Conservation (phyloP, 768 basidiomycete genomes). For the Tricholoma sp. region DNA sequence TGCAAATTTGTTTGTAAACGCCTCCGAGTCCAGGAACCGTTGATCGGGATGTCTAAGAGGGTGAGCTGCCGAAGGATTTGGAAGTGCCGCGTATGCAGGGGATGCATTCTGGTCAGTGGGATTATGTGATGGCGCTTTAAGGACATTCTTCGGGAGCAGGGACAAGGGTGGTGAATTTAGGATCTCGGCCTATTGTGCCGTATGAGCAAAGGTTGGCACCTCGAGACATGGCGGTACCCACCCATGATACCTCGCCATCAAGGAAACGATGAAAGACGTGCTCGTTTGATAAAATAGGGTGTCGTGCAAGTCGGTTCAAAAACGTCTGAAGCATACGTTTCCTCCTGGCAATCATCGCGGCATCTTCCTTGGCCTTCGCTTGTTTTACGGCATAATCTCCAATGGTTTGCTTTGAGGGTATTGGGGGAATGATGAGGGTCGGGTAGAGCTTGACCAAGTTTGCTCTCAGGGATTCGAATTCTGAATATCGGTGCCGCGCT, state of each 20-base stretch:
- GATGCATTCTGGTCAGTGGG: slow-evolving; percentile 77
- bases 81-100: slow-evolving; percentile 75
- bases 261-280: slow-evolving; percentile 96
- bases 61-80: slow-evolving; percentile 84
- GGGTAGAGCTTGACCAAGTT: slow-evolving; percentile 87
- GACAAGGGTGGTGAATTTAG: slow-evolving; percentile 90
- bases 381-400: slow-evolving; percentile 98
- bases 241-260: slow-evolving; percentile 96
- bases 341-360: slow-evolving; percentile 82
- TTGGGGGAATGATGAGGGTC: slow-evolving; percentile 94
- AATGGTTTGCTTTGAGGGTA: slow-evolving; percentile 93
- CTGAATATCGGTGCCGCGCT: slow-evolving; percentile 89
- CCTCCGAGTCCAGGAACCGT: slow-evolving; percentile 92
- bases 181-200: slow-evolving; percentile 70
- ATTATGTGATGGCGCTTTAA: slow-evolving; percentile 93
- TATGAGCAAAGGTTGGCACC: not conserved
- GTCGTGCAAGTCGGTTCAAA: slow-evolving; percentile 80
- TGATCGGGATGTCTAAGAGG: slow-evolving; percentile 92
- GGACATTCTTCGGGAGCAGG: slow-evolving; percentile 87
- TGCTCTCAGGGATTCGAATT: slow-evolving; percentile 89
- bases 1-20: slow-evolving; percentile 94
- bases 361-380: slow-evolving; percentile 94
- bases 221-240: slow-evolving; percentile 27
- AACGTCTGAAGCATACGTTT: slow-evolving; percentile 96
- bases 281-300: slow-evolving; percentile 94